phyloP scores from a whole-genome alignment of 768 basidiomycete genomes.

The Suillus plorans region DNA sequence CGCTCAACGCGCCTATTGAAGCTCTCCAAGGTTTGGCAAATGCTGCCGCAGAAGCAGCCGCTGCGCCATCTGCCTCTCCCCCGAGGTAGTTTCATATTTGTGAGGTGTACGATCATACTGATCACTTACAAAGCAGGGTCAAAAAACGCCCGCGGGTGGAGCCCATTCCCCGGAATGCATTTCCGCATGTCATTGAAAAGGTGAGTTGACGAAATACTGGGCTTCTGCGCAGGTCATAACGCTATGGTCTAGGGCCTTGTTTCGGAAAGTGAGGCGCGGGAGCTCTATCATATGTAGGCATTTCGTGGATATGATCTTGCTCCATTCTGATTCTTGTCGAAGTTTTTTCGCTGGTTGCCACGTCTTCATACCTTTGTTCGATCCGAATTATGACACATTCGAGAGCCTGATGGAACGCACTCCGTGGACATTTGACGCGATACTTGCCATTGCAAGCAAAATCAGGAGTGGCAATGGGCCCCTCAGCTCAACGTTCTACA shows the following conservation, averaged over 20 bases:
- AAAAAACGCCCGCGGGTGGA: constrained; percentile 86
- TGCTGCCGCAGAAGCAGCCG: constrained; percentile 91
- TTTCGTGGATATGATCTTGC: constrained; percentile 12
- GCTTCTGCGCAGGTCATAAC: not conserved
- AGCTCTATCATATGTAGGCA: constrained; percentile 86
- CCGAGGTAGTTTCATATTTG: constrained; percentile 46
- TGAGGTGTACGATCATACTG: not conserved
- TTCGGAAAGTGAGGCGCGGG: constrained; percentile 80
- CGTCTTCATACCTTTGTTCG: constrained; percentile 94
- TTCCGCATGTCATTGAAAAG: constrained; percentile 89
- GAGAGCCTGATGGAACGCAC: constrained; percentile 89
- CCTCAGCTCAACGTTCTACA: constrained; percentile 82
- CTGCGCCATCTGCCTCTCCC: constrained; percentile 64
- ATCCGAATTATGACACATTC: constrained; percentile 90
- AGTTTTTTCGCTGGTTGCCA: constrained; percentile 97
- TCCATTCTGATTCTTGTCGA: constrained; percentile 16
- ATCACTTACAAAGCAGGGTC: constrained; percentile 42
- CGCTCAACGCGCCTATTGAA: constrained; percentile 90
- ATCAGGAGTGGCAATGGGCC: constrained; percentile 90
- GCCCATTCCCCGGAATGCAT: constrained; percentile 80
- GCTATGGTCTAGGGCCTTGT: constrained; percentile 67
- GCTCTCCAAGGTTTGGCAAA: constrained; percentile 93
- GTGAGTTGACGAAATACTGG: constrained; percentile 29
- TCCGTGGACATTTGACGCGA: constrained; percentile 94
- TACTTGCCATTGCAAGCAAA: constrained; percentile 89